Percentiles rank a stretch among this genome's conserved stretches.
phyloP scores from a whole-genome alignment of 495 filamentous ascomycete species.

The Penicillium parvum region DNA sequence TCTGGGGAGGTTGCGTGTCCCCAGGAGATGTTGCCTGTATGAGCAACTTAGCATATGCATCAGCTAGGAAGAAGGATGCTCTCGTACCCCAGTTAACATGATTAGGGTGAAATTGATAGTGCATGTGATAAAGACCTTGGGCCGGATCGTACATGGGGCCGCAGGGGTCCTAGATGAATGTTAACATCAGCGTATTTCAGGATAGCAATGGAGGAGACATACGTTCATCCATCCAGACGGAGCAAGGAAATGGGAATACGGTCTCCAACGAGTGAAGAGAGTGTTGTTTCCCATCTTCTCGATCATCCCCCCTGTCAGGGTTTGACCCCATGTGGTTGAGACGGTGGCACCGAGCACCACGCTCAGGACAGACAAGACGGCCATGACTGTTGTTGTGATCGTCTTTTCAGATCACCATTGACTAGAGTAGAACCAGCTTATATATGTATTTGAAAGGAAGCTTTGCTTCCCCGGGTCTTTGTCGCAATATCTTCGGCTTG shows the following conservation, averaged over 20 bases:
- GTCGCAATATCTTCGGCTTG: conserved; percentile 19
- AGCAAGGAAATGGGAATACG: conserved; percentile 17
- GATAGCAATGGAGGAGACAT: neutral
- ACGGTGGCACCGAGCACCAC: conserved; percentile 3
- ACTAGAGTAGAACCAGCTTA: neutral
- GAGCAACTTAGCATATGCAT: neutral
- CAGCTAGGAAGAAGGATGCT: neutral
- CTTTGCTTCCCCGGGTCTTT: conserved; percentile 6
- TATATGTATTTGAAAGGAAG: neutral
- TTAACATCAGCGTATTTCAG: neutral
- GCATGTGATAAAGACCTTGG: conserved; percentile 12
- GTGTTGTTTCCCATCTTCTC: conserved; percentile 15
- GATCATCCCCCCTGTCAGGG: conserved; percentile 9
- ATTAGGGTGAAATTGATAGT: conserved; percentile 17
- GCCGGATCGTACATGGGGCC: conserved; percentile 15
- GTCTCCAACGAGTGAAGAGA: conserved; percentile 13
- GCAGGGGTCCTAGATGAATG: conserved; percentile 10
- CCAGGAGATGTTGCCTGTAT: conserved; percentile 16
- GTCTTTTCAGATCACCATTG: neutral
- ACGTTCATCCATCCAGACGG: conserved; percentile 21
- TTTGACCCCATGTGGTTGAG: conserved; percentile 3
- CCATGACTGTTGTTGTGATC: conserved; percentile 2
- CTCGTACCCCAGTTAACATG: conserved; percentile 15
- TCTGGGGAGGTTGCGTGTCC: conserved; percentile 15
- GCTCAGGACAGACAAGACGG: neutral